A percentile compares a stretch with the other conserved stretches of the same genome.
These are phyloP conservation scores for Xylariaceae sp. DNA, from an alignment of 2,329 filamentous ascomycete genomes.

Conservation along the genomic window DNA sequence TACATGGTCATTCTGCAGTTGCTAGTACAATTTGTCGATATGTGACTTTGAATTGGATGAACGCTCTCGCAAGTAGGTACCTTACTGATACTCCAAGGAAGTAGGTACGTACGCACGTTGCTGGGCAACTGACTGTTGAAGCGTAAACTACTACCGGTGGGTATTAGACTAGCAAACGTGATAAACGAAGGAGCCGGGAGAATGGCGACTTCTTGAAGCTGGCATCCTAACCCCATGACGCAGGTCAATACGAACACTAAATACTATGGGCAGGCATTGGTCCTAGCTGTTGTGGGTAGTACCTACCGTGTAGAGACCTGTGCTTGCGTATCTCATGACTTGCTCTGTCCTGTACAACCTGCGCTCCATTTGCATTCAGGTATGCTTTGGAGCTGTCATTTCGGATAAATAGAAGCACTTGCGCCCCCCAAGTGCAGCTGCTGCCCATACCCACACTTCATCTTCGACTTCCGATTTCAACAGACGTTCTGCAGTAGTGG, in stretches of 20 bases:
- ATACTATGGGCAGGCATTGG: not conserved
- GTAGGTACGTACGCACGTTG: not conserved
- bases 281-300: not conserved
- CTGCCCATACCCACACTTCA: not conserved
- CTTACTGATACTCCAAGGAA: not conserved
- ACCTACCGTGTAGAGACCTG: too few relatives aligned
- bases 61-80: not conserved
- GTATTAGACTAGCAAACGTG: not conserved
- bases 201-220: not conserved
- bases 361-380: not conserved
- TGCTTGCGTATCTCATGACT: not conserved
- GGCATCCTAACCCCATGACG: not conserved
- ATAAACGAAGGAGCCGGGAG: not conserved
- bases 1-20: not conserved
- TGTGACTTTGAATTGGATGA: not conserved
- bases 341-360: not conserved
- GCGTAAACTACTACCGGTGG: not conserved
- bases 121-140: not conserved
- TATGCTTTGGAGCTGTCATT: not conserved
- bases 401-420: not conserved
- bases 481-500: not conserved
- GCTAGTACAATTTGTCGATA: not conserved
- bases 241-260: not conserved
- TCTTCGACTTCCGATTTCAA: not conserved
- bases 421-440: not conserved